These are phyloP conservation scores for Coffea canephora DNA, from an alignment of 257 asterid species.

Conservation along the genomic window DNA sequence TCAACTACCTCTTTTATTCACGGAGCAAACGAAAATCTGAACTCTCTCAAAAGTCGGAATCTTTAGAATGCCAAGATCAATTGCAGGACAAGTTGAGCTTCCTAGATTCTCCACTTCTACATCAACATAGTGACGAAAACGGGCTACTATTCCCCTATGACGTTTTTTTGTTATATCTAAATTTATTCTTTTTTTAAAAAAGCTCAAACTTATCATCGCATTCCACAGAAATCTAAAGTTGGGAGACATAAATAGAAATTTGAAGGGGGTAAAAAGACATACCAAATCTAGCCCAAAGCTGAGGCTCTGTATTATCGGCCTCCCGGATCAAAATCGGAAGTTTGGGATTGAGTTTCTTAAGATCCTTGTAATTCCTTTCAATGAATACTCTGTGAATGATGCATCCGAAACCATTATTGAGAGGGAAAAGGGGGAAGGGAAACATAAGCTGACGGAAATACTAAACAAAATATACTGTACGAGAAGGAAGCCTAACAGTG, in stretches of 20 bases:
- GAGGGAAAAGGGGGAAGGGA: neutral
- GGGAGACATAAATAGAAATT: neutral
- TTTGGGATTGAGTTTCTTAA: conserved; percentile 81
- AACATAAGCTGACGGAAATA: neutral
- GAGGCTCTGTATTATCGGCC: conserved; percentile 75
- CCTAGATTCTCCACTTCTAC: neutral
- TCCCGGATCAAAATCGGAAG: conserved; percentile 89
- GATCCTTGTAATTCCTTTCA: conserved; percentile 81
- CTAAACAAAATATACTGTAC: neutral
- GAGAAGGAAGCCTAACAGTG: neutral
- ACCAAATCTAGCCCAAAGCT: conserved; percentile 98
- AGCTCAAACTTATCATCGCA: neutral
- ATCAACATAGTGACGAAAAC: neutral
- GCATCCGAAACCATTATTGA: neutral
- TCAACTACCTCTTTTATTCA: neutral
- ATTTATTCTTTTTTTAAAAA: neutral
- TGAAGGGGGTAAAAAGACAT: neutral
- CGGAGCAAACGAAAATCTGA: no score
- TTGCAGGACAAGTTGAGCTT: neutral
- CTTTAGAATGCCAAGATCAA: neutral
- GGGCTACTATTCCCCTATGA: neutral
- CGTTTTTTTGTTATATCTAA: neutral
- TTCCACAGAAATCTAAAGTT: neutral
- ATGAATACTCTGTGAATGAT: conserved; percentile 51
- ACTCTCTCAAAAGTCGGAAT: neutral